Evolutionary conservation across 257 asterid species (phyloP).

Genomic region (Solanum habrochaites): DNA sequence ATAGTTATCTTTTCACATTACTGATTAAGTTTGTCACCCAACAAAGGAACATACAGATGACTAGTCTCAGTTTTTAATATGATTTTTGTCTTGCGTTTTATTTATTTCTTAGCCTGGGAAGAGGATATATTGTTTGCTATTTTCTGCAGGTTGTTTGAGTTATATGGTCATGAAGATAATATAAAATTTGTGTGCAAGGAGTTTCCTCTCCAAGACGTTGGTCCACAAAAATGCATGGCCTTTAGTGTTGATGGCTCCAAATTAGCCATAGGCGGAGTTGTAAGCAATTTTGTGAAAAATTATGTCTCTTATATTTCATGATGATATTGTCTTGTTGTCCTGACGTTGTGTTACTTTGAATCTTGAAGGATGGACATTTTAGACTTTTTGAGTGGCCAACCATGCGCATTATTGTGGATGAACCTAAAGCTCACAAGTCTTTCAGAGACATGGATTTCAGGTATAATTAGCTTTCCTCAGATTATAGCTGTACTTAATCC

Average conservation of each 20-base stretch:
- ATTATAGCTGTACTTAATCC: background rate
- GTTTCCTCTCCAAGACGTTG: constrained; percentile 54
- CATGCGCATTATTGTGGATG: constrained; percentile 56
- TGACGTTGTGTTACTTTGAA: background rate
- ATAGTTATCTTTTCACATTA: background rate
- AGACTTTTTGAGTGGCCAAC: constrained; percentile 92
- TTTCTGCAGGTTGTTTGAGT: constrained; percentile 55
- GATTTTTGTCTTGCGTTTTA: background rate
- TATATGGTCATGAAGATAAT: constrained; percentile 44
- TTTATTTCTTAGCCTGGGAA: background rate
- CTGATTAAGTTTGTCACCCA: background rate
- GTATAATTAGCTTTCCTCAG: constrained; percentile 19
- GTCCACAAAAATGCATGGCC: constrained; percentile 74
- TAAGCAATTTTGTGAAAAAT: constrained; percentile 27
- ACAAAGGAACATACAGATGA: background rate
- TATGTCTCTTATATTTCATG: background rate
- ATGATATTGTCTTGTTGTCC: background rate
- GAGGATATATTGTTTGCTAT: background rate
- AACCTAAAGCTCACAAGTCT: constrained; percentile 94
- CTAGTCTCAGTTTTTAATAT: background rate
- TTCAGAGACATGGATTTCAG: constrained; percentile 96
- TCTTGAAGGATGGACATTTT: constrained; percentile 79
- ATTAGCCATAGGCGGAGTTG: constrained; percentile 89
- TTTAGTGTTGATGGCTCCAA: constrained; percentile 89
- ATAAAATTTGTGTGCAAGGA: constrained; percentile 46